These are phyloP conservation scores for Coccomyxa subellipsoidea DNA, from an alignment of 163 green algal species.

Conservation along the genomic window DNA sequence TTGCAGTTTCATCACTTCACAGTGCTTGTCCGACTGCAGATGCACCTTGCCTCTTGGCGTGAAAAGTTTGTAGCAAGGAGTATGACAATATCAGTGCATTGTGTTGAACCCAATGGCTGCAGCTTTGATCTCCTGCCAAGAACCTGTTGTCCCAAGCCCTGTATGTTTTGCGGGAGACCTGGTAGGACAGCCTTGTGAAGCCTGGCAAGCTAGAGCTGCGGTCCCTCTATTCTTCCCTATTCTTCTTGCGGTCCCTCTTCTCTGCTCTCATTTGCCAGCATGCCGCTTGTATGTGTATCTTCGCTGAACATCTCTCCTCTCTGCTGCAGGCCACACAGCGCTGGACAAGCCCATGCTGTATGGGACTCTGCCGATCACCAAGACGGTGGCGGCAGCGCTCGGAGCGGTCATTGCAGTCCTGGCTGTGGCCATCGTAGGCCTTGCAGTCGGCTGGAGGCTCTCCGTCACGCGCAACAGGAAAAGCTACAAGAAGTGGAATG, in stretches of 20 bases:
- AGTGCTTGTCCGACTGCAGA: background rate
- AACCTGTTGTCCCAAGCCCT: background rate
- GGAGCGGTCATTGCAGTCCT: background rate
- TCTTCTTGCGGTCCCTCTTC: too few relatives aligned
- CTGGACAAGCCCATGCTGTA: slow-evolving; percentile 1
- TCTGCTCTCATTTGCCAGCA: too few relatives aligned
- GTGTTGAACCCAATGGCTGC: too few relatives aligned
- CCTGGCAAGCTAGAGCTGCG: too few relatives aligned
- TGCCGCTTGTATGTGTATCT: background rate
- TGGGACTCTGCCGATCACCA: background rate
- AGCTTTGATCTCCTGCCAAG: background rate
- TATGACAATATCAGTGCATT: background rate
- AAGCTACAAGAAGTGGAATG: slow-evolving; percentile 4
- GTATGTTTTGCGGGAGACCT: background rate
- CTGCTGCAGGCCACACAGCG: background rate
- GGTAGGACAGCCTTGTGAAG: background rate
- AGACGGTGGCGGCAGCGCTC: background rate
- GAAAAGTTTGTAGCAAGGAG: background rate
- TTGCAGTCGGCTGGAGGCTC: background rate
- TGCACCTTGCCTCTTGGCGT: background rate
- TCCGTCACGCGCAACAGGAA: background rate
- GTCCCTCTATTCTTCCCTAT: too few relatives aligned
- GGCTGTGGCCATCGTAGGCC: background rate
- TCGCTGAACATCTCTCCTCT: background rate
- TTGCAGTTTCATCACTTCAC: background rate